Evolutionary conservation across 768 basidiomycete genomes (phyloP), one percentile per base, ranked within the genome.

Genomic region (Porpolomopsis calyptriformis): DNA sequence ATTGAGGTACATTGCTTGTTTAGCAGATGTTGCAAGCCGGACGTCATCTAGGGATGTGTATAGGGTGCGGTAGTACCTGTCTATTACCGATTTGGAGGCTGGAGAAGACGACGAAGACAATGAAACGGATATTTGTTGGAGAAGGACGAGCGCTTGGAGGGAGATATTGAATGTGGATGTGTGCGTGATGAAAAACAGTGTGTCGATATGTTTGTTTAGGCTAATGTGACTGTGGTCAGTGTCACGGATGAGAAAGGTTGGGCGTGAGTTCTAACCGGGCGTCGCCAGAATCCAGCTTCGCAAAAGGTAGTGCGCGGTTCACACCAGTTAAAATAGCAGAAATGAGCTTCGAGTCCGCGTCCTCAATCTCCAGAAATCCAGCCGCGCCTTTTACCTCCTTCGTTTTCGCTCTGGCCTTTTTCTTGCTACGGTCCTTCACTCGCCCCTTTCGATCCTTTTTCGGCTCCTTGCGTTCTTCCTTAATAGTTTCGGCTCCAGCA

Each of bases 1-100:
- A 58, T 97, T 98, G 46, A 99, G 75, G 62, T 94, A 98, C 82
- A 98, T 86, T 4, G 92, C 91, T 60, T 98, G 92, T 58, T 98
- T 98, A 2, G 83, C 85, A 10, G 90, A 90, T 2, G 73, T 70
- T 2, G 81, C 72, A 1, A 99, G 73, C 11, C 94, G 80, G 1
- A 70, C 65, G 55, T 99, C 94, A 40, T 84, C 77, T 4, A 99
- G 67, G 2, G 90, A 91, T n/a, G 81, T 77, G 54, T 98, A 99
- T 0, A 99, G 68, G 0, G 89, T 79, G 33, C 90, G 81, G 64
- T 82, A 87, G 58, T 80, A 88, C 14, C 85, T 68, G 52, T 82
- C 74, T 3, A 71, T 64, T 8, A 85, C 70, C 1, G 76, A 67
- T 50, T 71, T 73, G 7, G 73, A 61, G 9, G 41, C 20, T 4